Evolutionary conservation across 23 red algal species (phyloP), one percentile per base, ranked within the genome.

Genomic region (Gracilaria domingensis): DNA sequence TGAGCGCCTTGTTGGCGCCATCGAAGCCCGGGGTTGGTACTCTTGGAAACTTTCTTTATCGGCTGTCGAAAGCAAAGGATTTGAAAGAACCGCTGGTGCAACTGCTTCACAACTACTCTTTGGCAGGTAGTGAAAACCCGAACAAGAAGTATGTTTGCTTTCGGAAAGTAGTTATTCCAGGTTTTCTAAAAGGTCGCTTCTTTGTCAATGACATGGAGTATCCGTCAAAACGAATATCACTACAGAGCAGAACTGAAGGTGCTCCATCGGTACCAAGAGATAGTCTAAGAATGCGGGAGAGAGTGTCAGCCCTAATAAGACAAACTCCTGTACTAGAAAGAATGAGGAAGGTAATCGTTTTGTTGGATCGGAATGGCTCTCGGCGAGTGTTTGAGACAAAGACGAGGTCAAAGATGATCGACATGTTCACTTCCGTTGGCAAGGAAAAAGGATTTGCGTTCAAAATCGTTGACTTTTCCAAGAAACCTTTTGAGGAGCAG

Each of bases 171-270:
- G 56, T 96, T 35, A 83, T 91, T n/a, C 94, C 94, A 51, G 77
- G 74, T 21, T 96, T 73, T 35, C 62, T 96, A n/a, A 96, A 96
- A 40, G 94, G 47, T 33, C 82, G 94, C 30, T 96, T 91, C 84
- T 96, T 96, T 73, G 78, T 87, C 23, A 82, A 93, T 59, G 94
- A 96, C 50, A 53, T 51, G 37, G 94, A 96, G 69, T 96, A 96
- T 51, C 94, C 94, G 16, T 88, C 88, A 32, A 85, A 26, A 13
- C 49, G 66, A 81, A 76, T 88, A 32, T 87, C 94, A 6, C 74
- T 90, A 16, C 84, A 88, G 39, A 69, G 47, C n/a, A 42, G 30
- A 33, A 29, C 64, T 8, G 28, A 71, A 14, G 85, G 72, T 33
- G 85, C 66, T 14, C 85, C 86, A 12, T 26, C 59, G 5, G 48